Percentiles rank a stretch among this genome's conserved stretches.
Conservation (phyloP, 257 asterid genomes). For the Gentiana straminea region DNA sequence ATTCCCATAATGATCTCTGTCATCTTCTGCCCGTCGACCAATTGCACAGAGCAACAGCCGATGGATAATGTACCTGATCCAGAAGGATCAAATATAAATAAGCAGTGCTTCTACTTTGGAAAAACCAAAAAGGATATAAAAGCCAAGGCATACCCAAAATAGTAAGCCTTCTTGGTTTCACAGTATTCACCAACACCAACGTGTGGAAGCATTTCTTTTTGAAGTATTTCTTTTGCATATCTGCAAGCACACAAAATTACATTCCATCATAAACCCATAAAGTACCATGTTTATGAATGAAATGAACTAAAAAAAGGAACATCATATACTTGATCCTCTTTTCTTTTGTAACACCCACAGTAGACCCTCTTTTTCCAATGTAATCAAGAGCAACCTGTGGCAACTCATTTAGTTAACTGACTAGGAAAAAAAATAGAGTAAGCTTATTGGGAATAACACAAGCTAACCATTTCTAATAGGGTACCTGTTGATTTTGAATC, state of each 20-base stretch:
- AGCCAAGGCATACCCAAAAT: conserved; percentile 59
- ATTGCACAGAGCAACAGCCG: conserved; percentile 87
- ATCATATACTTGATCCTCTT: conserved; percentile 80
- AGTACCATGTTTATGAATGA: conserved; percentile 1
- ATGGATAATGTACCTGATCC: conserved; percentile 72
- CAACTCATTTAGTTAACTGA: conserved; percentile 6
- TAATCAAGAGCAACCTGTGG: conserved; percentile 93
- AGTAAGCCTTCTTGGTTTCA: conserved; percentile 93
- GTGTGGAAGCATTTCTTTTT: conserved; percentile 98
- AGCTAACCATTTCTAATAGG: neutral
- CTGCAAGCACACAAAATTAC: conserved; percentile 26
- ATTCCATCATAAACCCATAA: neutral
- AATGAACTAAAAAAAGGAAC: conserved; percentile 1
- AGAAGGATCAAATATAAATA: conserved; percentile 5
- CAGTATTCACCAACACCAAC: conserved; percentile 92
- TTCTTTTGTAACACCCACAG: conserved; percentile 93
- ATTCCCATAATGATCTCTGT: conserved; percentile 95
- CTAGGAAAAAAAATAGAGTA: neutral
- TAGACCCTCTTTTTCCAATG: conserved; percentile 96
- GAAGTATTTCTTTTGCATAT: conserved; percentile 93
- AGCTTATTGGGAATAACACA: neutral
- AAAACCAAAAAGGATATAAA: conserved; percentile 2
- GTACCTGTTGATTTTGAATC: conserved; percentile 93
- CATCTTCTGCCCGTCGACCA: conserved; percentile 94
- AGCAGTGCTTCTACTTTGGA: conserved; percentile 1